Evolutionary conservation across 2,329 filamentous ascomycete species (phyloP).

Genomic region (Elsinoe arachidis): DNA sequence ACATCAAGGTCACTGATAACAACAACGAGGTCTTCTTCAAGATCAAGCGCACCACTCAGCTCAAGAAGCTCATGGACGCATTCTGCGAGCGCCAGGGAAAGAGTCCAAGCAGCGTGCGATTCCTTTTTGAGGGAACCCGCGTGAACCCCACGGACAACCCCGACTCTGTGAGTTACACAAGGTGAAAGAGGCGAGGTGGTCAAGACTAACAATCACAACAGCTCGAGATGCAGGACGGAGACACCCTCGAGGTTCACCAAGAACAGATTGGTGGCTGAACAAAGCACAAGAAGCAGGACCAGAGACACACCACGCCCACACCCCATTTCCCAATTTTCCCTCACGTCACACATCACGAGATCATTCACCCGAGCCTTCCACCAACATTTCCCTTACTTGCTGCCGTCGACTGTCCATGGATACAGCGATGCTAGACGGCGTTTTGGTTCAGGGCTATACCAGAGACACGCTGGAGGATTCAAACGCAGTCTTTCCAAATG

Average conservation of each 20-base stretch:
- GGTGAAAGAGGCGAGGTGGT: neutral
- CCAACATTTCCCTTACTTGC: neutral
- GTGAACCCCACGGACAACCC: conserved; percentile 86
- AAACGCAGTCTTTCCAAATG: neutral
- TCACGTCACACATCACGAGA: neutral
- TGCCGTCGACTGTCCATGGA: neutral
- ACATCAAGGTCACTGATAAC: conserved; percentile 99
- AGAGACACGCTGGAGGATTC: neutral
- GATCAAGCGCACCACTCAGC: conserved; percentile 92
- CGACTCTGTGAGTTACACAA: conserved; percentile 62
- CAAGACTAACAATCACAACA: conserved; percentile 31
- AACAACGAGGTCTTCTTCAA: conserved; percentile 99
- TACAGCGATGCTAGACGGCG: neutral
- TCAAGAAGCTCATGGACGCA: conserved; percentile 97
- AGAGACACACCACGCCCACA: neutral
- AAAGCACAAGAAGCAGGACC: neutral
- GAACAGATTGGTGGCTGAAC: conserved; percentile 79
- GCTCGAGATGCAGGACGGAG: conserved; percentile 95
- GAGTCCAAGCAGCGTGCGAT: conserved; percentile 71
- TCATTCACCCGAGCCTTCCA: neutral
- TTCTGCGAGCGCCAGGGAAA: conserved; percentile 97
- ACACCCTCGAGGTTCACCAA: conserved; percentile 94
- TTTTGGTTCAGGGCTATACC: neutral
- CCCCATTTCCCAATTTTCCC: neutral
- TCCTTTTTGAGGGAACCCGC: conserved; percentile 91